A percentile compares a stretch with the other conserved stretches of the same genome.
Conservation (phyloP, 2,329 filamentous ascomycete genomes). For the Pseudodiploospora longispora region DNA sequence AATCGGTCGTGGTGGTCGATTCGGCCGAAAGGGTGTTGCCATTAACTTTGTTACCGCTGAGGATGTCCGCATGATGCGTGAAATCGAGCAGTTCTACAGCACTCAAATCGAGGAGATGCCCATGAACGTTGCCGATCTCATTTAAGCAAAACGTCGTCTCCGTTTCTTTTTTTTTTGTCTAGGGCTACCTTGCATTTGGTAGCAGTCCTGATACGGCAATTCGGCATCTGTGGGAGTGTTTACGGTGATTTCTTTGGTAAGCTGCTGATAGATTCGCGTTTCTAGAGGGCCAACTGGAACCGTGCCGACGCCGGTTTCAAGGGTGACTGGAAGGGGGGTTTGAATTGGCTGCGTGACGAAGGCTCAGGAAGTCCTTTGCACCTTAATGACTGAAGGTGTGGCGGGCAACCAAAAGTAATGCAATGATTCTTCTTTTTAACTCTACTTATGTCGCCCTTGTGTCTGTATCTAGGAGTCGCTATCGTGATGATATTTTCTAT, state of each 20-base stretch:
- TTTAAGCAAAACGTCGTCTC: constrained; percentile 38
- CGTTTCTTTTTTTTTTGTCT: constrained; percentile 16
- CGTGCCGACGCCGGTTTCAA: constrained; percentile 18
- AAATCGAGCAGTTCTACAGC: constrained; percentile 99
- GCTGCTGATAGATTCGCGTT: constrained; percentile 34
- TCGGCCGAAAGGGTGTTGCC: constrained; percentile 95
- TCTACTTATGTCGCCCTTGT: constrained; percentile 23
- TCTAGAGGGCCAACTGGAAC: constrained; percentile 26
- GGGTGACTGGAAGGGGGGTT: constrained; percentile 23
- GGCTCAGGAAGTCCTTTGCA: constrained; percentile 30
- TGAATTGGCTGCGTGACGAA: constrained; percentile 28
- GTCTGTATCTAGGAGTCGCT: constrained; percentile 30
- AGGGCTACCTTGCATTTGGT: constrained; percentile 14
- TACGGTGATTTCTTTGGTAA: constrained; percentile 24
- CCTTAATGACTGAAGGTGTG: constrained; percentile 29
- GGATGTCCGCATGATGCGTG: constrained; percentile 91
- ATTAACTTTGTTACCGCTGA: constrained; percentile 99
- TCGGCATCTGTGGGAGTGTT: constrained; percentile 21
- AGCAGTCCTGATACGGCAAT: constrained; percentile 17
- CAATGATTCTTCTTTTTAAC: constrained; percentile 27
- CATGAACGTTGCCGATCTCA: constrained; percentile 79
- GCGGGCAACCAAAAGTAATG: constrained; percentile 36
- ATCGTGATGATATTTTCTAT: constrained; percentile 21
- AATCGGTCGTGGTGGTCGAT: constrained; percentile 90
- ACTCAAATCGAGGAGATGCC: constrained; percentile 99